A percentile compares a stretch with the other conserved stretches of the same genome.
phyloP scores from a whole-genome alignment of 1,284 basidiomycete genomes.

The Pulchroboletus neoregius region DNA sequence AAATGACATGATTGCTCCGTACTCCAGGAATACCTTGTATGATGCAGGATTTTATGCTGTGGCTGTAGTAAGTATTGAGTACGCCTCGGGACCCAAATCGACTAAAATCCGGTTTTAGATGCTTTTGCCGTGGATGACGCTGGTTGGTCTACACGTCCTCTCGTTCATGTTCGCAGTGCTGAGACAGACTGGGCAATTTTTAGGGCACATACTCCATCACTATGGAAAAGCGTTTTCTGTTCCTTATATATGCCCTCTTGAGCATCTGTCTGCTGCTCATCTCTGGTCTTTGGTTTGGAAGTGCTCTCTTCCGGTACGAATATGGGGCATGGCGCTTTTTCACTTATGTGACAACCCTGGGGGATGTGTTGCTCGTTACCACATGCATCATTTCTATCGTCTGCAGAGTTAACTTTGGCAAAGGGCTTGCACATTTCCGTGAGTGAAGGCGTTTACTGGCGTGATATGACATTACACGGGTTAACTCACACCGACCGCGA shows the following conservation, averaged over 20 bases:
- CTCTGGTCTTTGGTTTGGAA: constrained; percentile 43
- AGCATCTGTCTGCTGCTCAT: constrained; percentile 40
- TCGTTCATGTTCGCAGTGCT: background rate
- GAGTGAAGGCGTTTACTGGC: constrained; percentile 15
- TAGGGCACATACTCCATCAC: constrained; percentile 51
- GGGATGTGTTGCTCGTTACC: constrained; percentile 38
- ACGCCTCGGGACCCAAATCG: background rate
- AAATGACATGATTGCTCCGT: constrained; percentile 31
- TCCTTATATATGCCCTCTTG: constrained; percentile 41
- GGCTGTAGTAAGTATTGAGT: constrained; percentile 37
- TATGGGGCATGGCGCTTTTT: constrained; percentile 50
- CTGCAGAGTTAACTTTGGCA: constrained; percentile 50
- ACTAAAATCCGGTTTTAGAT: constrained; percentile 32
- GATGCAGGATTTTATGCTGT: constrained; percentile 41
- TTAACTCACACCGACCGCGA: background rate
- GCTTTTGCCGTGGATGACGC: constrained; percentile 44
- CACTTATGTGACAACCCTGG: constrained; percentile 40
- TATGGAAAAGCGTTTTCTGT: constrained; percentile 40
- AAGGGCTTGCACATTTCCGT: constrained; percentile 48
- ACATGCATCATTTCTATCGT: constrained; percentile 42
- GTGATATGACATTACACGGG: background rate
- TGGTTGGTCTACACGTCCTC: constrained; percentile 33
- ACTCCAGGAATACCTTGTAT: constrained; percentile 38
- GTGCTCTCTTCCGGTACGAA: constrained; percentile 46
- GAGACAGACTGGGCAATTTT: background rate